Evolutionary conservation across 805 yeast species (phyloP).

Genomic region (Hermanozyma aechmeae): DNA sequence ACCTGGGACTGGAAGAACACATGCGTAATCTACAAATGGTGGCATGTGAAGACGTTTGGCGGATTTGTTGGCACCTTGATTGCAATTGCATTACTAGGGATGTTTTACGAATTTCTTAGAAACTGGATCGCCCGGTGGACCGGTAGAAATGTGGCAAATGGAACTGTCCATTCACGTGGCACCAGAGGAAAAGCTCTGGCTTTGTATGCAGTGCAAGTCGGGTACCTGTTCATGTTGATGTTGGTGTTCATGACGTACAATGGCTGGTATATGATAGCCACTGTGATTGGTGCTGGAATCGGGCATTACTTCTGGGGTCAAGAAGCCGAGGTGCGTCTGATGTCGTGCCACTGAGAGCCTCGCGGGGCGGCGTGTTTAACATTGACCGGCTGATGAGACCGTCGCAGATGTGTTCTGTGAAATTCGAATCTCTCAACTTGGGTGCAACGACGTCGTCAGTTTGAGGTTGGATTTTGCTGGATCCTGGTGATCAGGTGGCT

Average conservation of each 20-base stretch:
- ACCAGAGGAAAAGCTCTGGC: conserved; percentile 23
- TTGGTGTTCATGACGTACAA: conserved; percentile 80
- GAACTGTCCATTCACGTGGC: background rate
- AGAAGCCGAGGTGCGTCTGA: background rate
- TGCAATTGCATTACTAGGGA: conserved; percentile 38
- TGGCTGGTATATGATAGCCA: conserved; percentile 76
- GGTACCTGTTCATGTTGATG: conserved; percentile 66
- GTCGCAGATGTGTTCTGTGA: too few species aligned
- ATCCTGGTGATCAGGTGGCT: too few species aligned
- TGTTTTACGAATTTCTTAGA: conserved; percentile 55
- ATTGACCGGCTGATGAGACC: too few species aligned
- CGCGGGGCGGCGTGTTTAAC: too few species aligned
- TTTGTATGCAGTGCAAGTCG: conserved; percentile 56
- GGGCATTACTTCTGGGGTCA: conserved; percentile 61
- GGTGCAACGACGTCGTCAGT: too few species aligned
- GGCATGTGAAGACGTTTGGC: conserved; percentile 55
- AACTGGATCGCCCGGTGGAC: conserved; percentile 21
- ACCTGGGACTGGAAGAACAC: conserved; percentile 71
- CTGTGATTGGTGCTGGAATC: conserved; percentile 58
- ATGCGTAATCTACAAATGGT: conserved; percentile 69
- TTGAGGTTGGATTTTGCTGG: too few species aligned
- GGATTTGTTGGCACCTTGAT: conserved; percentile 46
- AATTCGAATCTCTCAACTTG: too few species aligned
- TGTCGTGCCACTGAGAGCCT: conserved; percentile 2
- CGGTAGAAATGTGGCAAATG: conserved; percentile 1